Conservation (phyloP, 345 rosid species). For the Camelina laxa region DNA sequence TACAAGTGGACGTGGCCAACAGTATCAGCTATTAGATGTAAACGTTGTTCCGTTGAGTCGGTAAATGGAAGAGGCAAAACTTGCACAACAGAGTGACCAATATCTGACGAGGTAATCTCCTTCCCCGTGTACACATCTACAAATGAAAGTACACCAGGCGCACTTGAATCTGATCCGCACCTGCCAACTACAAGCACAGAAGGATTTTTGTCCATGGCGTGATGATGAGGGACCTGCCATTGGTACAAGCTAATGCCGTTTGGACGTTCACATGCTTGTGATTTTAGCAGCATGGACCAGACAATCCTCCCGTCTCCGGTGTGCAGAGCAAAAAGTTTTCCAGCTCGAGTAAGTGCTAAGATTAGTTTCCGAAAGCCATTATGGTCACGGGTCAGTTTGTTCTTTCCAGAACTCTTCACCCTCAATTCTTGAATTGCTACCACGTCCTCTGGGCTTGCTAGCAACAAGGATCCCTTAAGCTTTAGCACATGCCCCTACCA, state of each 20-base stretch:
- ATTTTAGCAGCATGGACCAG: slow-evolving; percentile 84
- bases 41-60: slow-evolving; percentile 86
- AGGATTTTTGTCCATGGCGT: slow-evolving; percentile 94
- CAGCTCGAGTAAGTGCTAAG: slow-evolving; percentile 79
- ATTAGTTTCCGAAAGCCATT: slow-evolving; percentile 96
- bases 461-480: slow-evolving; percentile 92
- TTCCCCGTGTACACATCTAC: slow-evolving; percentile 88
- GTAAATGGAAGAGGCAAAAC: slow-evolving; percentile 84
- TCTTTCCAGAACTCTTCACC: slow-evolving; percentile 86
- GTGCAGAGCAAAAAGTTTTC: slow-evolving; percentile 89
- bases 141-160: slow-evolving; percentile 75
- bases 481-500: slow-evolving; percentile 87
- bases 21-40: slow-evolving; percentile 82
- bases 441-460: slow-evolving; percentile 92
- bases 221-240: slow-evolving; percentile 99
- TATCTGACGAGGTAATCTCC: slow-evolving; percentile 62
- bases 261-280: slow-evolving; percentile 66
- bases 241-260: slow-evolving; percentile 67
- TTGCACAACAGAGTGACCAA: slow-evolving; percentile 74
- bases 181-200: slow-evolving; percentile 85
- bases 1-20: slow-evolving; percentile 72
- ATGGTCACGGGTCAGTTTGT: slow-evolving; percentile 96
- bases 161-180: slow-evolving; percentile 61
- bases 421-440: slow-evolving; percentile 86
- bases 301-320: slow-evolving; percentile 94